Conservation (phyloP, 352 stramenopile species). For the Pythium rhizo-oryzae region DNA sequence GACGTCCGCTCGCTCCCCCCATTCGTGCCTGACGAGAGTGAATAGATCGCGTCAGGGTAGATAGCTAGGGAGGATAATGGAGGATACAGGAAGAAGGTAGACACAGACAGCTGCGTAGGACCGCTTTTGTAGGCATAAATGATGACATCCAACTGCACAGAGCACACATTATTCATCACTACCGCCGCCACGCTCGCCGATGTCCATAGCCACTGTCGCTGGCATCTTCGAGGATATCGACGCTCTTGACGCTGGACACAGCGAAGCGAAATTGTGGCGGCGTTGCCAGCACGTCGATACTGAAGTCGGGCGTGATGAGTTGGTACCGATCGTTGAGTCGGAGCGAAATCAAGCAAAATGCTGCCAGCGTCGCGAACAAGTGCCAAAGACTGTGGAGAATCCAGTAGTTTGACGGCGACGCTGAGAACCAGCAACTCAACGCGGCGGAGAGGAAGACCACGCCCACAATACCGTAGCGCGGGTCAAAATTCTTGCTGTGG, state of each 20-base stretch:
- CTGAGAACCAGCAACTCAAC: slow-evolving; percentile 36
- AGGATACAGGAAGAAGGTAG: slow-evolving; percentile 7
- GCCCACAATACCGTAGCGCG: slow-evolving; percentile 29
- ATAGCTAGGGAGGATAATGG: slow-evolving; percentile 11
- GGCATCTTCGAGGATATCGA: slow-evolving; percentile 29
- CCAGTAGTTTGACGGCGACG: slow-evolving; percentile 36
- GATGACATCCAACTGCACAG: slow-evolving; percentile 1
- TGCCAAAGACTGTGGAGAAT: slow-evolving; percentile 45
- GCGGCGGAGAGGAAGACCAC: slow-evolving; percentile 26
- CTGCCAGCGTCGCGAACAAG: slow-evolving; percentile 33
- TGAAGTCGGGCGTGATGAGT: slow-evolving; percentile 29
- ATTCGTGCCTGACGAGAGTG: background rate
- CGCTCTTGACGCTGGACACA: slow-evolving; percentile 29
- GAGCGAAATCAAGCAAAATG: slow-evolving; percentile 32
- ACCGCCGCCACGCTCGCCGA: slow-evolving; percentile 8
- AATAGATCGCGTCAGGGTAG: slow-evolving; percentile 11
- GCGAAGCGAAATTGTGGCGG: slow-evolving; percentile 27
- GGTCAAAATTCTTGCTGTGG: slow-evolving; percentile 43
- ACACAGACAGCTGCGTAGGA: slow-evolving; percentile 12
- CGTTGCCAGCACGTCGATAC: slow-evolving; percentile 38
- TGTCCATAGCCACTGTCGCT: slow-evolving; percentile 15
- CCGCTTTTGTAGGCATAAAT: slow-evolving; percentile 24
- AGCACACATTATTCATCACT: slow-evolving; percentile 1
- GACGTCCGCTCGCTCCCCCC: background rate
- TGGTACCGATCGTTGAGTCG: slow-evolving; percentile 40